A percentile compares a stretch with the other conserved stretches of the same genome.
These are phyloP conservation scores for Pezicula rhizophila DNA, from an alignment of 2,329 filamentous ascomycete species.

Conservation along the genomic window DNA sequence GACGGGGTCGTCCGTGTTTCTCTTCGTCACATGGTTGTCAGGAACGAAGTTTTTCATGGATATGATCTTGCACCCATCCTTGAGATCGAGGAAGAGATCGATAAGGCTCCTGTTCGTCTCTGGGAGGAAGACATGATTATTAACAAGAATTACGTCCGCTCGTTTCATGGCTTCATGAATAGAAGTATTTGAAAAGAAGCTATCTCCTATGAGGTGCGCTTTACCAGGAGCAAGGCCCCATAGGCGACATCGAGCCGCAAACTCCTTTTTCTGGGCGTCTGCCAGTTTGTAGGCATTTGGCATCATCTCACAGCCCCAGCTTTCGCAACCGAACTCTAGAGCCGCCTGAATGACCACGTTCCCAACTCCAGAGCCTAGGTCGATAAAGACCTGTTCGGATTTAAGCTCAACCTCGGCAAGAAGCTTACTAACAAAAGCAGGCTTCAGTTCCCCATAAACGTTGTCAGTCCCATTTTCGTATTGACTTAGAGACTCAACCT, in stretches of 20 bases:
- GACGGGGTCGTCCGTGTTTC: constrained; percentile 73
- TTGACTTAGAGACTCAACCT: constrained; percentile 74
- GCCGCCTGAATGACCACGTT: constrained; percentile 94
- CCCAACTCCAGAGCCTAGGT: constrained; percentile 90
- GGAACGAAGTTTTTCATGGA: constrained; percentile 89
- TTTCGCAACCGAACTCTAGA: constrained; percentile 86
- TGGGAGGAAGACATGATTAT: constrained; percentile 94
- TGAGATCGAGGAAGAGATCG: constrained; percentile 88
- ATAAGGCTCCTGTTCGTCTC: constrained; percentile 79
- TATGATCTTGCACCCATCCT: constrained; percentile 82
- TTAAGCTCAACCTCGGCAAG: constrained; percentile 71
- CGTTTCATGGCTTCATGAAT: constrained; percentile 70
- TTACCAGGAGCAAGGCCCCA: constrained; percentile 81
- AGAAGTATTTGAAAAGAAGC: constrained; percentile 69
- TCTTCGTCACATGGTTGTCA: constrained; percentile 64
- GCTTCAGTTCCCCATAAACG: constrained; percentile 88
- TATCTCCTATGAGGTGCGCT: constrained; percentile 74
- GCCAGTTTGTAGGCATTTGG: constrained; percentile 80
- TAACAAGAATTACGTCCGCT: constrained; percentile 94
- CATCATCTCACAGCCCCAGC: constrained; percentile 97
- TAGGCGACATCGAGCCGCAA: constrained; percentile 74
- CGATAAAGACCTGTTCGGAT: constrained; percentile 82
- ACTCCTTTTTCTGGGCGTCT: constrained; percentile 74
- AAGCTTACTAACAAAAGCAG: constrained; percentile 77
- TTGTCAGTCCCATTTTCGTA: constrained; percentile 91